Percentiles rank a stretch among this genome's conserved stretches.
phyloP scores from a whole-genome alignment of 2,329 filamentous ascomycete genomes.

The Ophiostoma piceae region DNA sequence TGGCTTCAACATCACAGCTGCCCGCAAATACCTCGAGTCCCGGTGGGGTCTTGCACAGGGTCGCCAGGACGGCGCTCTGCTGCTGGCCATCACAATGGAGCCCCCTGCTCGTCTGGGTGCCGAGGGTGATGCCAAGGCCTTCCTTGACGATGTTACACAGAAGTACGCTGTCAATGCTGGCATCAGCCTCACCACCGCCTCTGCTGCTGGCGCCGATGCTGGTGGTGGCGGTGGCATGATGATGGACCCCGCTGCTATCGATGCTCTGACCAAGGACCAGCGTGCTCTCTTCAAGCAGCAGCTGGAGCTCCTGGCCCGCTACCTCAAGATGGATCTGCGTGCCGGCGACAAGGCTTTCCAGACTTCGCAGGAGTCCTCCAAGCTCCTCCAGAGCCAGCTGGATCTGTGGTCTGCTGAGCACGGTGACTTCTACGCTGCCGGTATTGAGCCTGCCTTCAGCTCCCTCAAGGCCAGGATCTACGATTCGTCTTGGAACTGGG shows the following conservation, averaged over 20 bases:
- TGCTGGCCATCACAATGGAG: conserved; percentile 89
- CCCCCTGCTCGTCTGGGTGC: conserved; percentile 81
- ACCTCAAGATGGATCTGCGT: conserved; percentile 93
- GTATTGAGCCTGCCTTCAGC: conserved; percentile 92
- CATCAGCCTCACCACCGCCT: conserved; percentile 72
- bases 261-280: conserved; percentile 96
- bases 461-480: conserved; percentile 91
- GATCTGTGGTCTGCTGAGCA: conserved; percentile 95
- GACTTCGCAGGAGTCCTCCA: conserved; percentile 75
- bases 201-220: conserved; percentile 66
- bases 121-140: conserved; percentile 86
- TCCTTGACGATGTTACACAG: conserved; percentile 79
- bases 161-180: conserved; percentile 84
- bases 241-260: conserved; percentile 97
- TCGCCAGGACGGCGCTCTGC: conserved; percentile 82
- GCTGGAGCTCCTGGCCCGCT: conserved; percentile 87
- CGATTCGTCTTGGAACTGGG: conserved; percentile 99
- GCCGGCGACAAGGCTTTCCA: conserved; percentile 94
- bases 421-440: conserved; percentile 90
- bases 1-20: conserved; percentile 96
- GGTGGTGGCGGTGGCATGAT: conserved; percentile 85
- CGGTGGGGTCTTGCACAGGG: conserved; percentile 84
- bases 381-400: conserved; percentile 83
- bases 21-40: conserved; percentile 90
- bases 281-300: conserved; percentile 96